Evolutionary conservation across 1,139 yeast genomes (phyloP).

Genomic region (Entelexis paramagnoliae): DNA sequence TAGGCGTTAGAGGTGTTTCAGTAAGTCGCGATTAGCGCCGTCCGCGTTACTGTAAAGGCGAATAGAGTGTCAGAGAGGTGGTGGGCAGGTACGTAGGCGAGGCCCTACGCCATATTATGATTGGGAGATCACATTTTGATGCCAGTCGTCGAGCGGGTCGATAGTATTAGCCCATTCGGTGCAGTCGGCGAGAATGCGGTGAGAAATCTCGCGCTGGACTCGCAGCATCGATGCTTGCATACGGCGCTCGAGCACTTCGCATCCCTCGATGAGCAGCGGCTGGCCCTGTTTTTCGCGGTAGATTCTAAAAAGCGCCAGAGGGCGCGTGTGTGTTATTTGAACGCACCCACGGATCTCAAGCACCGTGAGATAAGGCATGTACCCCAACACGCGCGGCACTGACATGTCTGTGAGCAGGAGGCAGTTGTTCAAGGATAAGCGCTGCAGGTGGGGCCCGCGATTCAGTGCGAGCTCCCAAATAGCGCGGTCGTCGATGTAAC

Average conservation of each 20-base stretch:
- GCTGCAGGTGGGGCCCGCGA: constrained; percentile 47
- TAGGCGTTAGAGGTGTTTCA: too few relatives aligned
- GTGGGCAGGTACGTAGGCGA: too few relatives aligned
- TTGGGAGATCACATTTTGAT: neutral
- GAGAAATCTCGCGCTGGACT: constrained; percentile 47
- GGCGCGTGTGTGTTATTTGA: constrained; percentile 48
- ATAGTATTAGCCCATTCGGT: constrained; percentile 26
- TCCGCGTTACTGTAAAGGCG: too few relatives aligned
- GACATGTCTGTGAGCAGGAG: constrained; percentile 53
- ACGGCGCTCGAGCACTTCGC: constrained; percentile 53
- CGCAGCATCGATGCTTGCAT: constrained; percentile 53
- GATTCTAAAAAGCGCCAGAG: constrained; percentile 59
- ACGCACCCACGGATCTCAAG: constrained; percentile 62
- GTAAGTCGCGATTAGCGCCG: too few relatives aligned
- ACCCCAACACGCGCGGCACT: constrained; percentile 51
- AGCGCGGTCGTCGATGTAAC: constrained; percentile 62
- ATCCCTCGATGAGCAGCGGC: constrained; percentile 60
- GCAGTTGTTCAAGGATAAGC: constrained; percentile 75
- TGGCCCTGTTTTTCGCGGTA: constrained; percentile 45
- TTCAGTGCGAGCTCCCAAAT: constrained; percentile 68
- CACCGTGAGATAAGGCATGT: constrained; percentile 55
- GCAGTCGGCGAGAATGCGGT: constrained; percentile 30
- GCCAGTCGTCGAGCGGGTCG: constrained; percentile 4
- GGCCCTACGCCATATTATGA: neutral
- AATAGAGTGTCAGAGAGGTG: too few relatives aligned